Percentiles rank a stretch among this genome's conserved stretches.
Conservation (phyloP, 306 rosid genomes). For the Begonia peltatifolia region DNA sequence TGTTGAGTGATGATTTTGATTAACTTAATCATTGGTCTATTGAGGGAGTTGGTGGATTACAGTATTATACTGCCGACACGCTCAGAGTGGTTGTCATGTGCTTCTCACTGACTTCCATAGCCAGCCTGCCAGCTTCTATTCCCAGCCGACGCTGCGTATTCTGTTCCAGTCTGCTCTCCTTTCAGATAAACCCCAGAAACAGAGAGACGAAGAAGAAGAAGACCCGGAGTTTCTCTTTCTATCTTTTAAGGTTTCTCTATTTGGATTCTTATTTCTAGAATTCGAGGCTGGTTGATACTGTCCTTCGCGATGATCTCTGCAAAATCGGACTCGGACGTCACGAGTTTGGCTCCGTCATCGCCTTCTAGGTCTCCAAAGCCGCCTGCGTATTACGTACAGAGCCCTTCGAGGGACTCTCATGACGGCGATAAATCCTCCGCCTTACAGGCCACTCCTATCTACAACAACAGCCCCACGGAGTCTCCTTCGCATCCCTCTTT, state of each 20-base stretch:
- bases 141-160: too few relatives aligned
- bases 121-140: too few relatives aligned
- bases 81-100: constrained; percentile 10
- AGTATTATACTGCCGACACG: constrained; percentile 51
- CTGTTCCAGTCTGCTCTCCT: too few relatives aligned
- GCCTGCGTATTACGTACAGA: constrained; percentile 68
- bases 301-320: constrained; percentile 29
- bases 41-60: background rate
- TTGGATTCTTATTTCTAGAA: background rate
- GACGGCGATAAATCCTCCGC: constrained; percentile 92
- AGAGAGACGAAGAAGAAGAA: too few relatives aligned
- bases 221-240: too few relatives aligned
- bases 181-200: too few relatives aligned
- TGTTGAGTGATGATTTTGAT: background rate
- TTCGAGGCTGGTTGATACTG: too few relatives aligned
- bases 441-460: constrained; percentile 78
- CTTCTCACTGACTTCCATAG: background rate
- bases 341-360: constrained; percentile 85
- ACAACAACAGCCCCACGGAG: constrained; percentile 83
- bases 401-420: constrained; percentile 87
- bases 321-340: constrained; percentile 80
- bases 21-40: too few relatives aligned
- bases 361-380: constrained; percentile 91
- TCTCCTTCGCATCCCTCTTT: constrained; percentile 93
- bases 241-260: background rate